Percentiles rank a stretch among this genome's conserved stretches.
Conservation (phyloP, 108 stramenopile species). For the Conticribra guillardii region DNA sequence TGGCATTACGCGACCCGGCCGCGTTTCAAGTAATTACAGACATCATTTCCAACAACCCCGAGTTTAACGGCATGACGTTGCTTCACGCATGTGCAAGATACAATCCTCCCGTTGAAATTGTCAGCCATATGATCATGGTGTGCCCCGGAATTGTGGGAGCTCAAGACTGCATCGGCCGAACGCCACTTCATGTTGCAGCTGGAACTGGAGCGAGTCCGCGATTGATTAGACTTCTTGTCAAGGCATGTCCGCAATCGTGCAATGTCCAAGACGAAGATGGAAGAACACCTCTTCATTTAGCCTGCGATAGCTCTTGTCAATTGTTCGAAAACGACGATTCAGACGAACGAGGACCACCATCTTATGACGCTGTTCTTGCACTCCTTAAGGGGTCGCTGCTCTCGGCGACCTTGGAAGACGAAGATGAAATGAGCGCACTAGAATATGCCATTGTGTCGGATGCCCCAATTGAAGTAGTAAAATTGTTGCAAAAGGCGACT, state of each 20-base stretch:
- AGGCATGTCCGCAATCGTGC: slow-evolving; percentile 29
- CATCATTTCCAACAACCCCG: slow-evolving; percentile 14
- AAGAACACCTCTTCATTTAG: slow-evolving; percentile 45
- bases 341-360: slow-evolving; percentile 18
- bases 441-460: slow-evolving; percentile 45
- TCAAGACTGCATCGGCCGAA: slow-evolving; percentile 36
- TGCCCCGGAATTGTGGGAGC: slow-evolving; percentile 13
- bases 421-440: slow-evolving; percentile 38
- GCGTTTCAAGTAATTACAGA: slow-evolving; percentile 20
- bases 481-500: slow-evolving; percentile 44
- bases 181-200: slow-evolving; percentile 44
- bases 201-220: slow-evolving; percentile 24
- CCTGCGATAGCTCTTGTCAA: slow-evolving; percentile 38
- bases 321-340: slow-evolving; percentile 40
- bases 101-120: slow-evolving; percentile 24
- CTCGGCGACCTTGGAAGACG: slow-evolving; percentile 29
- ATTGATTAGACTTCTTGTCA: slow-evolving; percentile 20
- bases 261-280: slow-evolving; percentile 43
- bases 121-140: slow-evolving; percentile 17
- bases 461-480: slow-evolving; percentile 35
- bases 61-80: slow-evolving; percentile 48
- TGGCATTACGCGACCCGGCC: not conserved
- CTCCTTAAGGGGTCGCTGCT: slow-evolving; percentile 20
- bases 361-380: slow-evolving; percentile 14
- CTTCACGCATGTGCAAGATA: slow-evolving; percentile 33